These are phyloP conservation scores for Cryphonectria carpinicola DNA, from an alignment of 2,329 filamentous ascomycete genomes.

Conservation along the genomic window DNA sequence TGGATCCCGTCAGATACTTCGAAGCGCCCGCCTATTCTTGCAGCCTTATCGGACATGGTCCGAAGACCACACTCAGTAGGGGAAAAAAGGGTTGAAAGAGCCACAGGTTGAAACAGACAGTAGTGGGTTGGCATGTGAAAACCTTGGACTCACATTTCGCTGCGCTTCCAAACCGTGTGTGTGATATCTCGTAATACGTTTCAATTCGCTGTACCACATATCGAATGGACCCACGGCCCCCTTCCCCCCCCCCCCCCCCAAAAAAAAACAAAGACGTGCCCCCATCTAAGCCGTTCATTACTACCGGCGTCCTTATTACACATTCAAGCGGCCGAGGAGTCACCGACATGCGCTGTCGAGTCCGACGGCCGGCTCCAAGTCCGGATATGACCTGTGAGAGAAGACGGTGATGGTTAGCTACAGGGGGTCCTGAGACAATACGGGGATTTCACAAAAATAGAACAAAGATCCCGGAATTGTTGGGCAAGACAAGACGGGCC, in stretches of 20 bases:
- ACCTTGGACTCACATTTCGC: neutral
- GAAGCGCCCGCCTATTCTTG: neutral
- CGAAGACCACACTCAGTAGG: constrained; percentile 7
- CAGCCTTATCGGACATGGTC: constrained; percentile 25
- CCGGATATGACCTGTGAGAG: constrained; percentile 43
- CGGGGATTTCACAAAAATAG: neutral
- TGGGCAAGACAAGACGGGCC: constrained; percentile 1
- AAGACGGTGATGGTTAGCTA: constrained; percentile 14
- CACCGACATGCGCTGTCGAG: constrained; percentile 36
- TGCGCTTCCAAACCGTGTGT: neutral
- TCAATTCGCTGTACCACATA: neutral
- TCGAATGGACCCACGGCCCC: too few species aligned
- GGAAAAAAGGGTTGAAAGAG: neutral
- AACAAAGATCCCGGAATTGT: neutral
- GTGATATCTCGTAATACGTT: constrained; percentile 2
- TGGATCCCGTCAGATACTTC: constrained; percentile 14
- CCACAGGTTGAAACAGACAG: neutral
- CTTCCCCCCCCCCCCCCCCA: too few species aligned
- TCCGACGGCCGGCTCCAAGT: constrained; percentile 49
- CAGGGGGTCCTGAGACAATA: neutral
- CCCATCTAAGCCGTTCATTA: neutral
- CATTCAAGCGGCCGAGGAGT: constrained; percentile 25
- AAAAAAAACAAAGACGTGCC: neutral
- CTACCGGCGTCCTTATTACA: neutral
- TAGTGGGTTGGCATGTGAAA: constrained; percentile 1